Evolutionary conservation across 2,329 filamentous ascomycete genomes (phyloP), one percentile per base, ranked within the genome.

Genomic region (Fusarium protoensiforme): DNA sequence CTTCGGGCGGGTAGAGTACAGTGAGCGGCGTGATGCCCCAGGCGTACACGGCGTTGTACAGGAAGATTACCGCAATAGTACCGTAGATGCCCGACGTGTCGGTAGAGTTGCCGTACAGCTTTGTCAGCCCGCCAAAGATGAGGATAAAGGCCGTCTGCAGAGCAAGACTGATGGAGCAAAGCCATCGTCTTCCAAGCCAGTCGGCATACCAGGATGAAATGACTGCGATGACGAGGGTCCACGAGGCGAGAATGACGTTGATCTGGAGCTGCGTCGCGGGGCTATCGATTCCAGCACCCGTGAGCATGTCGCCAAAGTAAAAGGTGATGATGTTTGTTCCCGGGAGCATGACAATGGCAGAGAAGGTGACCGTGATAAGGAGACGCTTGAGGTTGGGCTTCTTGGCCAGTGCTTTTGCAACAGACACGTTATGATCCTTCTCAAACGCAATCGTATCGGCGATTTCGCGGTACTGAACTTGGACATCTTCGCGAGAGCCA

Each of bases 31-130:
- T 77, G 29, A 75, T 68, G 38, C 72, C 74, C 53, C 88, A 80
- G 4, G 83, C 85, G 78, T 85, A 89, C 29, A 85, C 81, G 61
- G 86, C 84, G 3, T 84, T 85, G 65, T 87, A 88, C 38, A 88
- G 78, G 78, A 88, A 88, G 48, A 88, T 86, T 65, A 86, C 84
- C 16, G 84, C 85, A 11, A 89, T 64, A 14, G 73, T 74, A 27
- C 67, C 69, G 53, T 75, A 76, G 43, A 74, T 65, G 8, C 67
- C 83, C 5, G 81, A 81, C 7, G 76, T 80, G 68, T 85, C 78
- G 8, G 75, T 79, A 22, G 80, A 81, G 7, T 41, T 75, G 75
- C 74, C 36, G 51, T 59, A 63, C 11, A 64, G 18, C 9, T 62
- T 61, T 20, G 67, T 69, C 20, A 69, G 22, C 11, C 27, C 63